phyloP scores from a whole-genome alignment of 257 asterid species.

The Nicotiana attenuata region DNA sequence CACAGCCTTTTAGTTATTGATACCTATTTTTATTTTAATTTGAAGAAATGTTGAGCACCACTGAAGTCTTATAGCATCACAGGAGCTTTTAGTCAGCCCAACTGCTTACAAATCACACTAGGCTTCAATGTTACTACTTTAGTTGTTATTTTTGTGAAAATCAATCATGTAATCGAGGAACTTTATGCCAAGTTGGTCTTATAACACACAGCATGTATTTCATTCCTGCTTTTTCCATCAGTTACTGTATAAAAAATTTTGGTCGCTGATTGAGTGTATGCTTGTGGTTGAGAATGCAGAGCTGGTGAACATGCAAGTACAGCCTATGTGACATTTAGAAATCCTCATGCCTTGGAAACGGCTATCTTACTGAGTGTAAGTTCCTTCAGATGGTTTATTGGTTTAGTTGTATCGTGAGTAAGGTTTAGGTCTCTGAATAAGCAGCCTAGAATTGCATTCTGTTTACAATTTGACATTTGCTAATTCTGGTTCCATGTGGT shows the following conservation, averaged over 20 bases:
- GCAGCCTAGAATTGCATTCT: neutral
- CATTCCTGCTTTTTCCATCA: neutral
- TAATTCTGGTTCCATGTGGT: neutral
- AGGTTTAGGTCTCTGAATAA: neutral
- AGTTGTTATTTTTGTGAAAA: neutral
- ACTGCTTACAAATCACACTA: neutral
- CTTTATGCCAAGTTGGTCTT: neutral
- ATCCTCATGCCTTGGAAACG: conserved; percentile 86
- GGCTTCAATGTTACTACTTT: neutral
- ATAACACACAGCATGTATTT: neutral
- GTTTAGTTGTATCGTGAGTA: neutral
- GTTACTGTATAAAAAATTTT: neutral
- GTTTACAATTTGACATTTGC: neutral
- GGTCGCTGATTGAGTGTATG: neutral
- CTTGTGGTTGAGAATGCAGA: conserved; percentile 40
- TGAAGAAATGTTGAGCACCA: neutral
- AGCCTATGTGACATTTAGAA: conserved; percentile 85
- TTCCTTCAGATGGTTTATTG: conserved; percentile 12
- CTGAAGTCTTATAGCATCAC: neutral
- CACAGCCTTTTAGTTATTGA: neutral
- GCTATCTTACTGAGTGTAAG: conserved; percentile 96
- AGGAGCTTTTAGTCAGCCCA: neutral
- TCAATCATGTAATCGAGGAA: neutral
- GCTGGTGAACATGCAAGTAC: conserved; percentile 77
- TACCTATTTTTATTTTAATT: neutral